Conservation (phyloP, 2,329 filamentous ascomycete species). For the Calcarisporium arbuscula region DNA sequence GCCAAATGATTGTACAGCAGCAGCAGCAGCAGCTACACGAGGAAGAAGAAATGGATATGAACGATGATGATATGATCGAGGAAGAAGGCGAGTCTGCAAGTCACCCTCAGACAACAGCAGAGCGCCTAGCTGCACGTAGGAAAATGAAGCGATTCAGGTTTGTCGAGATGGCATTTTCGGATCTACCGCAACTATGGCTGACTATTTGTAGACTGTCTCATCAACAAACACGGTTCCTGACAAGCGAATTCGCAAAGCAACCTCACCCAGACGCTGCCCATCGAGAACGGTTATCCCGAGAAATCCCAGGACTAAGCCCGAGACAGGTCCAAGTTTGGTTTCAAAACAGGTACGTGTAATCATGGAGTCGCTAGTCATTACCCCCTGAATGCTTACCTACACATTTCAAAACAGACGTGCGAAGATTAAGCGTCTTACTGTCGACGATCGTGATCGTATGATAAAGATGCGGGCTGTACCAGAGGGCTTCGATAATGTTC, state of each 20-base stretch:
- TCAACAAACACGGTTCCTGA: constrained; percentile 93
- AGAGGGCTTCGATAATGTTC: constrained; percentile 64
- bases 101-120: constrained; percentile 48
- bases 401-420: constrained; percentile 44
- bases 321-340: constrained; percentile 98
- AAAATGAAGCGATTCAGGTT: constrained; percentile 80
- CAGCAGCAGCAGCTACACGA: constrained; percentile 32
- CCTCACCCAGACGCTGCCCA: constrained; percentile 90
- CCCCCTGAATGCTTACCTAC: constrained; percentile 10
- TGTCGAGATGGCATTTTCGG: constrained; percentile 8
- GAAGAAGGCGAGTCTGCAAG: constrained; percentile 23
- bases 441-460: constrained; percentile 65
- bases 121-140: constrained; percentile 49
- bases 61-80: constrained; percentile 54
- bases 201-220: constrained; percentile 67
- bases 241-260: constrained; percentile 95
- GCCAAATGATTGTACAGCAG: too few relatives aligned
- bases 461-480: constrained; percentile 67
- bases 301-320: constrained; percentile 87
- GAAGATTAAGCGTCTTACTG: constrained; percentile 65
- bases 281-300: constrained; percentile 75
- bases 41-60: constrained; percentile 45
- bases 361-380: background rate
- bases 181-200: constrained; percentile 19
- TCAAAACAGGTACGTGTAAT: constrained; percentile 72